Evolutionary conservation across 2,329 filamentous ascomycete species (phyloP), one percentile per base, ranked within the genome.

Genomic region (Myotisia sp.): DNA sequence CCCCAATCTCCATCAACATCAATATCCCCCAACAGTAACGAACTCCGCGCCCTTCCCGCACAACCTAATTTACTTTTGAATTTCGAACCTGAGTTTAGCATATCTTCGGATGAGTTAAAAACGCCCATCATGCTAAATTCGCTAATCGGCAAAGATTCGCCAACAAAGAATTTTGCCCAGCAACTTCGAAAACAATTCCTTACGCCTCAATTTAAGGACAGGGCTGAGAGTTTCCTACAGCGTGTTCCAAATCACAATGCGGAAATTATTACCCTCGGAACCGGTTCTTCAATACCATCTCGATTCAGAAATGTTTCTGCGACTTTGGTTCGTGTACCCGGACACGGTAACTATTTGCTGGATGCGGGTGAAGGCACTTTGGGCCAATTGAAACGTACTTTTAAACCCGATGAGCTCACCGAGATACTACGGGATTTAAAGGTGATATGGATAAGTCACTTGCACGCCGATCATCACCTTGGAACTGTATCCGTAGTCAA

Each of bases 381-480:
- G 6, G 87, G 87, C 7, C 86, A 94, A 53, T 62, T 98, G 24
- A 74, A 73, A 38, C 79, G 90, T 33, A 65, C 81, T 0, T 87
- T 80, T 47, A 67, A 70, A 4, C 61, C 66, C 0, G 65, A 74
- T 3, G 70, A 82, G 43, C 62, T 87, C 3, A 63, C 64, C 18
- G 65, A 76, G n/a, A 67, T 93, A 8, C 63, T 98, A n/a, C 68
- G 65, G 39, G 76, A 92, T 42, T 65, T 98, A 27, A 78, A 76
- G 35, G 72, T 75, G 45, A 77, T 98, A 42, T 92, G 84, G 74
- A 90, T 98, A 58, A 92, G 83, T 55, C 90, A 98, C 59, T 65
- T 92, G 42, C 90, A 98, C 56, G 90, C 90, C 3, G 90, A 98
- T 59, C 90, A 98, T 58, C 90, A 95, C 51, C 70, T 98, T 13